Base-by-base conservation (phyloP, 208 protist species). In the Crithidia sp. region DNA sequence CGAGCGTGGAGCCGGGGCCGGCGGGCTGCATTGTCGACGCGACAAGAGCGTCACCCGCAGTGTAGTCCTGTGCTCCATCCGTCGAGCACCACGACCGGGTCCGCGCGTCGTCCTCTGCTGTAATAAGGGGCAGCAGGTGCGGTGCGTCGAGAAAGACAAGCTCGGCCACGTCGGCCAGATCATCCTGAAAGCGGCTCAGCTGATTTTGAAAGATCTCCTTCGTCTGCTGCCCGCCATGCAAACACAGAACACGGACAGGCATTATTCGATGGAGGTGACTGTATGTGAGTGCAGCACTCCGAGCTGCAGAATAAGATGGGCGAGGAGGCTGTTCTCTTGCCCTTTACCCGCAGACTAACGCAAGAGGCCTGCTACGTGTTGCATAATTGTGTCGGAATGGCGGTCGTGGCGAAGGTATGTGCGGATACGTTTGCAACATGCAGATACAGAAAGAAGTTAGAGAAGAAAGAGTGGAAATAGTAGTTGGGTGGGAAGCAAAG, bases 141-240 rank as follows among this genome's bases (percentile, higher is more conserved):
- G 91, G 88, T 2, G 91, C 88, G 56, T 93, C 85, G 7, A 91
- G 5, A 61, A 92, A 97, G 37, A 85, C 49, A 43, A 94, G 83
- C 36, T 78, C 73, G 14, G 87, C 84, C 13, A 88, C 49, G 63
- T 80, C 60, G 19, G 59, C 61, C 6, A 90, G 77, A 43, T 70
- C 72, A 50, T 70, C 65, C 47, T 71, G 72, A 7, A 97, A 63
- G 44, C 79, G 88, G 55, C 80, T 87, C 54, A 95, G 75, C 63
- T 95, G 87, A 67, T 95, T 85, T 65, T 91, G 82, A 76, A 97
- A 95, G 8, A 95, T 94, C 50, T 94, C 89, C 12, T 67, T 85
- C 14, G 87, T 95, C 65, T 97, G 92, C n/a, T 71, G 88, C 12
- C 66, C 74, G 57, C 92, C 92, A 53, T 97, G 92, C 40, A 97